Percentiles rank a stretch among this genome's conserved stretches.
Evolutionary conservation across 139 green algal genomes (phyloP).

Genomic region (Tetradesmus obliquus): DNA sequence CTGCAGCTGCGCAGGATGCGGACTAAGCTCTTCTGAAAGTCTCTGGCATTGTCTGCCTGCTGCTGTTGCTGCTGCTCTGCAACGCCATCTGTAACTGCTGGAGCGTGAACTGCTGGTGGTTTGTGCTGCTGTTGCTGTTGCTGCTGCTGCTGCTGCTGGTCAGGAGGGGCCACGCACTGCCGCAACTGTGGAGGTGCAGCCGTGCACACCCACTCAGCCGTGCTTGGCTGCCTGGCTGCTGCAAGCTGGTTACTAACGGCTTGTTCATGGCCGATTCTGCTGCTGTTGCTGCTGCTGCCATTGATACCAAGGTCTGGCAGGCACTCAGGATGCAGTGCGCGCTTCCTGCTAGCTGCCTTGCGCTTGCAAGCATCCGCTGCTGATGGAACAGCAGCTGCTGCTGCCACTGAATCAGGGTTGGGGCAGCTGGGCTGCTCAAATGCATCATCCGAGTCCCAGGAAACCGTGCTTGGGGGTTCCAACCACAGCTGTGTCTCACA

Average conservation of each 20-base stretch:
- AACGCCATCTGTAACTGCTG: neutral
- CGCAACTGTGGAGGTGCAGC: neutral
- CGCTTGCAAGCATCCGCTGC: neutral
- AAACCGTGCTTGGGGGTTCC: neutral
- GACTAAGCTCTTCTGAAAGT: neutral
- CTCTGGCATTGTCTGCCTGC: neutral
- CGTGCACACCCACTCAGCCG: neutral
- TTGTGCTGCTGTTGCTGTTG: neutral
- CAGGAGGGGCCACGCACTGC: neutral
- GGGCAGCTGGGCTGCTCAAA: neutral
- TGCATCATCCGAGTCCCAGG: neutral
- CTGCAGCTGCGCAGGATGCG: constrained; percentile 2
- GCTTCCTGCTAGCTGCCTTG: neutral
- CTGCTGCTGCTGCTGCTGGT: neutral
- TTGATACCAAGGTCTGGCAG: neutral
- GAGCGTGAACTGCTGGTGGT: neutral
- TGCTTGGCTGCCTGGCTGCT: neutral
- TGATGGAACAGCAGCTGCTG: neutral
- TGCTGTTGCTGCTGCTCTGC: neutral
- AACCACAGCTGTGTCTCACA: neutral
- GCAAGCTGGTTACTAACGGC: neutral
- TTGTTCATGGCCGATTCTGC: neutral
- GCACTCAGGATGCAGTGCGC: neutral
- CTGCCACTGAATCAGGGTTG: neutral
- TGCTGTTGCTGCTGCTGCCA: constrained; percentile 13